phyloP scores from a whole-genome alignment of 2,329 filamentous ascomycete species.

The Aspergillus pseudotamarii region DNA sequence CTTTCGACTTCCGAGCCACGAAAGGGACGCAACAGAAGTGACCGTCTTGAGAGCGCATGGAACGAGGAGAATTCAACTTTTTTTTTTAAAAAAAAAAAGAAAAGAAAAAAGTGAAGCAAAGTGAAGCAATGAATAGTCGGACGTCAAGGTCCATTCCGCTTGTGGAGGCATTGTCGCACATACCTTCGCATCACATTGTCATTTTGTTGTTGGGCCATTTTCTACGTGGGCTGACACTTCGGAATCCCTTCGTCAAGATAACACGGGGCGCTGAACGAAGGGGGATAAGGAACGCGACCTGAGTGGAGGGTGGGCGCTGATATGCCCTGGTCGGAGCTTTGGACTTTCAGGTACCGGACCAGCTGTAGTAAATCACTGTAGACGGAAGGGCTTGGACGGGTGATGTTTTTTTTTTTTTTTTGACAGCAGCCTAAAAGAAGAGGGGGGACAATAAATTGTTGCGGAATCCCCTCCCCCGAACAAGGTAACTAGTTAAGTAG shows the following conservation, averaged over 20 bases:
- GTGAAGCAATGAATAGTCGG: not conserved
- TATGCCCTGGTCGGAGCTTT: slow-evolving; percentile 11
- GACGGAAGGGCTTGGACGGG: not conserved
- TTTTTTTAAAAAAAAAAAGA: no score
- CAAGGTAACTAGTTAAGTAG: not conserved
- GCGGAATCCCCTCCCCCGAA: not conserved
- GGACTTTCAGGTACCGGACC: not conserved
- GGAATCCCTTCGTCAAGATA: slow-evolving; percentile 8
- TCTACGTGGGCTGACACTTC: slow-evolving; percentile 13
- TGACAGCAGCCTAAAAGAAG: not conserved
- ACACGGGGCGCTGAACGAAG: slow-evolving; percentile 8
- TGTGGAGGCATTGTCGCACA: slow-evolving; percentile 27
- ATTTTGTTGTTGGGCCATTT: slow-evolving; percentile 43
- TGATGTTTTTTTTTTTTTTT: not conserved
- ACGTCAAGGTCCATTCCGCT: not conserved
- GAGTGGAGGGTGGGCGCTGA: slow-evolving; percentile 7
- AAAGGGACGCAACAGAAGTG: not conserved
- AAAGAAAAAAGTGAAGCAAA: no score
- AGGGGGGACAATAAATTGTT: not conserved
- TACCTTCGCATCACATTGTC: slow-evolving; percentile 61
- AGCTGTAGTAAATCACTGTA: not conserved
- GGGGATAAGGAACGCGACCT: not conserved
- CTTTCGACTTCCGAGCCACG: not conserved
- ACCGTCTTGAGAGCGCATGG: not conserved
- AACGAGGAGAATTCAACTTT: not conserved